phyloP scores from a whole-genome alignment of 208 protist species.

The Porcisia hertigi region DNA sequence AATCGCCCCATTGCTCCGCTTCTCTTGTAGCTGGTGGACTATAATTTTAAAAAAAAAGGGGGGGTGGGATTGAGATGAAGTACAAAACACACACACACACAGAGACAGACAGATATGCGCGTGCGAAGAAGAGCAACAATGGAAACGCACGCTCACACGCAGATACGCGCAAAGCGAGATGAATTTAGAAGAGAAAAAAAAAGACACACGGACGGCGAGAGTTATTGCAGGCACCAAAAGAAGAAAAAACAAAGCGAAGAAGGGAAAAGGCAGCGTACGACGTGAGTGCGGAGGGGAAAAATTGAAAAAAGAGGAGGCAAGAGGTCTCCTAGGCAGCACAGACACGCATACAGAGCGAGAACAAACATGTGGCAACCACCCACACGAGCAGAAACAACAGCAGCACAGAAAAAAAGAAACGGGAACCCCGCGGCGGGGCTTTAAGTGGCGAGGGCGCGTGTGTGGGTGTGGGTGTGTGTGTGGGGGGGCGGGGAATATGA shows the following conservation, averaged over 20 bases:
- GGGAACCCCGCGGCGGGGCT: background rate
- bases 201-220: background rate
- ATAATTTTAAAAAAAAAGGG: background rate
- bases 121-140: background rate
- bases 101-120: background rate
- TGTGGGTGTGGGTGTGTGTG: too few species aligned
- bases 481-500: too few species aligned
- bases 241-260: constrained; percentile 2
- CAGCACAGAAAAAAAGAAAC: background rate
- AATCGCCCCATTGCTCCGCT: too few species aligned
- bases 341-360: background rate
- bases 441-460: background rate
- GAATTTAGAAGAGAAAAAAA: background rate
- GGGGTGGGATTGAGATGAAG: background rate
- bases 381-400: constrained; percentile 8
- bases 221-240: background rate
- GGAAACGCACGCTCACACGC: background rate
- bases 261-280: constrained; percentile 1
- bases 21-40: background rate
- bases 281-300: constrained; percentile 6
- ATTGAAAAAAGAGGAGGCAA: constrained; percentile 7
- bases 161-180: background rate
- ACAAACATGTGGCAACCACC: constrained; percentile 5
- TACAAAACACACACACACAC: background rate
- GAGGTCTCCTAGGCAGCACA: background rate